A percentile compares a stretch with the other conserved stretches of the same genome.
phyloP scores from a whole-genome alignment of 805 yeast genomes.

The Ogataea pini region DNA sequence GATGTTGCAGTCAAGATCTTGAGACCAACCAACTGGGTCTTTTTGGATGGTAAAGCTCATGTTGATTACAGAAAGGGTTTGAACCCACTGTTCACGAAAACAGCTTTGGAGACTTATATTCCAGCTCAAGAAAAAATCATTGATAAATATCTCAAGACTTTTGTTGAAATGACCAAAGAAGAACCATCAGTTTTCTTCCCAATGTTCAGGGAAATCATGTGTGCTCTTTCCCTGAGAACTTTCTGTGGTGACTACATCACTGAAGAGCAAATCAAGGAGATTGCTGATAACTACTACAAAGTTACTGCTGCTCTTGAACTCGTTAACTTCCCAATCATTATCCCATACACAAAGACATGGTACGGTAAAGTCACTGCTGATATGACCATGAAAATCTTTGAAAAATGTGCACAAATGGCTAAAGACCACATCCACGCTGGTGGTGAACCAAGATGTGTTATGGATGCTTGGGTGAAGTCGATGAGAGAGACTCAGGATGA shows the following conservation, averaged over 20 bases:
- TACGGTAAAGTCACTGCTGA: slow-evolving; percentile 93
- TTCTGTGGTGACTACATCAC: slow-evolving; percentile 96
- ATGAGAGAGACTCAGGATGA: slow-evolving; percentile 72
- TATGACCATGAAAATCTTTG: slow-evolving; percentile 90
- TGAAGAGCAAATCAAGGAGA: slow-evolving; percentile 81
- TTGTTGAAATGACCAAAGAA: slow-evolving; percentile 53
- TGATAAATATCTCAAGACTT: slow-evolving; percentile 75
- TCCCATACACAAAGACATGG: slow-evolving; percentile 98
- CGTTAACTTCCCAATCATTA: slow-evolving; percentile 94
- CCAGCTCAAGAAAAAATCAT: slow-evolving; percentile 84
- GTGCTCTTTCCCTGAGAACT: slow-evolving; percentile 89
- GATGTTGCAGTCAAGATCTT: slow-evolving; percentile 94
- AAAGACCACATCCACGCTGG: slow-evolving; percentile 76
- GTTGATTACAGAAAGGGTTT: slow-evolving; percentile 88
- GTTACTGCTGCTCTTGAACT: slow-evolving; percentile 96
- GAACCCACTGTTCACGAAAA: slow-evolving; percentile 83
- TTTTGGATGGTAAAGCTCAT: slow-evolving; percentile 93
- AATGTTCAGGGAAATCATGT: slow-evolving; percentile 92
- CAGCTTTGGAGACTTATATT: slow-evolving; percentile 79
- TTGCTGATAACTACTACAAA: slow-evolving; percentile 89
- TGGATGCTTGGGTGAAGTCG: slow-evolving; percentile 92
- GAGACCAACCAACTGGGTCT: slow-evolving; percentile 97
- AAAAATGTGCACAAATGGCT: slow-evolving; percentile 82
- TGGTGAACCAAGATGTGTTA: slow-evolving; percentile 80
- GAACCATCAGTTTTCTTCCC: slow-evolving; percentile 82